Evolutionary conservation across 371 early-diverging fungal genomes (phyloP).

Genomic region (Rhizopus stolonifer): DNA sequence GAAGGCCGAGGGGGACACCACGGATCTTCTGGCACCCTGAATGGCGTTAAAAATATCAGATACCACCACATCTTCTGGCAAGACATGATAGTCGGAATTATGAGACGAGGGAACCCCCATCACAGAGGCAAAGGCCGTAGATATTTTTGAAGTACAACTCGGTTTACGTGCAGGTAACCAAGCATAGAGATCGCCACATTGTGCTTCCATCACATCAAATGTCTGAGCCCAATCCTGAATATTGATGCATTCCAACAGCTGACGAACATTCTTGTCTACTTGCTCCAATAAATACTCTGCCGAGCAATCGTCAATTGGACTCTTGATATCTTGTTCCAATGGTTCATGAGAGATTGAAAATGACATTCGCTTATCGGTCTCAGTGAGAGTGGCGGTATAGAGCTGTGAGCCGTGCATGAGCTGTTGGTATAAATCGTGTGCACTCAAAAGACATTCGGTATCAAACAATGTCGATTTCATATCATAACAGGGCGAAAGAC

Average conservation of each 20-base stretch:
- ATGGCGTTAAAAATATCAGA: slow-evolving; percentile 71
- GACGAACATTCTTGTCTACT: slow-evolving; percentile 31
- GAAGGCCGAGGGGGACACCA: slow-evolving; percentile 39
- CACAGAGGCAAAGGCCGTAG: slow-evolving; percentile 43
- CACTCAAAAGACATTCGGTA: slow-evolving; percentile 21
- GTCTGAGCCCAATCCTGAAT: slow-evolving; percentile 75
- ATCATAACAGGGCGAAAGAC: slow-evolving; percentile 41
- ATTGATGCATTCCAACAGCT: slow-evolving; percentile 56
- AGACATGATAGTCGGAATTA: slow-evolving; percentile 26
- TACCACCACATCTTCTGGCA: slow-evolving; percentile 56
- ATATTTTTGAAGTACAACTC: slow-evolving; percentile 31
- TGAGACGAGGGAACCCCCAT: slow-evolving; percentile 30
- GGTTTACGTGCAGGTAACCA: slow-evolving; percentile 70
- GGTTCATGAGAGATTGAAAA: slow-evolving; percentile 22
- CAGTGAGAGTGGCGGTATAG: slow-evolving; percentile 19
- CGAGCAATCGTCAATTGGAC: slow-evolving; percentile 26
- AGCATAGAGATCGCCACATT: slow-evolving; percentile 66
- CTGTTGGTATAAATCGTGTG: slow-evolving; percentile 32
- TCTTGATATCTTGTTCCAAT: slow-evolving; percentile 12
- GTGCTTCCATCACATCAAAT: slow-evolving; percentile 70
- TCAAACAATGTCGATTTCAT: slow-evolving; percentile 34
- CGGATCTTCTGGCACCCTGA: slow-evolving; percentile 48
- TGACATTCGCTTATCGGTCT: slow-evolving; percentile 19
- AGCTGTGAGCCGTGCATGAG: slow-evolving; percentile 24
- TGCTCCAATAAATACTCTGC: slow-evolving; percentile 32